Evolutionary conservation across 2,329 filamentous ascomycete genomes (phyloP).

Genomic region (Xylariales sp.): DNA sequence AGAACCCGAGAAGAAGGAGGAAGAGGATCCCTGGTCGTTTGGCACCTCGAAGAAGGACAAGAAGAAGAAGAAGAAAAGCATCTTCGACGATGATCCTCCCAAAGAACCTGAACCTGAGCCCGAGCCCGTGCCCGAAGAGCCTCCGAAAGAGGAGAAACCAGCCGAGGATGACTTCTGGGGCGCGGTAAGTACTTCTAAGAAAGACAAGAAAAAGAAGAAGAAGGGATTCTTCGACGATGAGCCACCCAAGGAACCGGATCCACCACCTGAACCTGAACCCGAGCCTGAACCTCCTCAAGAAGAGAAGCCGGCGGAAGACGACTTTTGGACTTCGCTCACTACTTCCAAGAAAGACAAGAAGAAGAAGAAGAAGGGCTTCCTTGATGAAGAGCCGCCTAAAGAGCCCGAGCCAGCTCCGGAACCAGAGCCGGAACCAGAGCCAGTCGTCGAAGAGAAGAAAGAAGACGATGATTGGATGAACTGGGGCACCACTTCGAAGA

Average conservation of each 20-base stretch:
- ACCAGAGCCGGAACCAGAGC: constrained; percentile 7
- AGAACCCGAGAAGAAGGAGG: constrained; percentile 15
- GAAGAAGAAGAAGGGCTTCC: constrained; percentile 21
- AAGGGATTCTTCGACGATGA: constrained; percentile 4
- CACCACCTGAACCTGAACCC: constrained; percentile 15
- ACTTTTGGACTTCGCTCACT: constrained; percentile 13
- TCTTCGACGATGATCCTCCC: constrained; percentile 3
- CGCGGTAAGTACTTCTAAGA: constrained; percentile 9
- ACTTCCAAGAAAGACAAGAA: constrained; percentile 21
- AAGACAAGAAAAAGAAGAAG: constrained; percentile 10
- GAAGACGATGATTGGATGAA: constrained; percentile 2
- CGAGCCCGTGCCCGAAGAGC: constrained; percentile 1
- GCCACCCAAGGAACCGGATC: constrained; percentile 3
- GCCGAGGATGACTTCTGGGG: constrained; percentile 28
- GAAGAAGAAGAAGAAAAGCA: constrained; percentile 8
- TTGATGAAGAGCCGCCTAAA: constrained; percentile 13
- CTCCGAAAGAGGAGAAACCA: constrained; percentile 15
- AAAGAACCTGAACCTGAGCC: constrained; percentile 5
- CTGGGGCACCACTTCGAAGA: constrained; percentile 4
- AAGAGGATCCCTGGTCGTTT: constrained; percentile 30
- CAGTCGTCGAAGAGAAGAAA: constrained; percentile 4
- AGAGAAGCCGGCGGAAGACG: constrained; percentile 18
- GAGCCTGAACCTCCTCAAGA: constrained; percentile 22
- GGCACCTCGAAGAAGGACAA: constrained; percentile 13
- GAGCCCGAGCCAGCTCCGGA: constrained; percentile 19